These are phyloP conservation scores for Spraguea lophii DNA, from an alignment of 371 early-diverging fungal genomes.

Conservation along the genomic window DNA sequence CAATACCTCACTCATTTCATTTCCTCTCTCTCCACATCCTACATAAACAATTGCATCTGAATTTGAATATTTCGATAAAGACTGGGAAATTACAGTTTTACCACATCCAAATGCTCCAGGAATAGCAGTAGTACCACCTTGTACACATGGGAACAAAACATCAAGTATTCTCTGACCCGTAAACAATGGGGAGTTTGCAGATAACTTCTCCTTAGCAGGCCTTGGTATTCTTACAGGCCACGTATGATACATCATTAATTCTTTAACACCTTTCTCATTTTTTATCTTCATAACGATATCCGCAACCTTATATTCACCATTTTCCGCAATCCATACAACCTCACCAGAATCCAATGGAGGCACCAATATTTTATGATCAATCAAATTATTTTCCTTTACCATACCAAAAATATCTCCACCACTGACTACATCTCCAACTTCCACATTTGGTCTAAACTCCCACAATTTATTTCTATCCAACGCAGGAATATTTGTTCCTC, in stretches of 20 bases:
- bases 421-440: constrained; percentile 79
- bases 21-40: constrained; percentile 97
- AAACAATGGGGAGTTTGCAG: constrained; percentile 79
- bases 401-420: constrained; percentile 90
- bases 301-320: constrained; percentile 71
- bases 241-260: constrained; percentile 76
- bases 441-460: constrained; percentile 68
- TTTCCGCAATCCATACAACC: constrained; percentile 73
- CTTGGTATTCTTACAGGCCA: constrained; percentile 98
- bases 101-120: constrained; percentile 99
- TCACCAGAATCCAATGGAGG: constrained; percentile 80
- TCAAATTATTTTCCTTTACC: constrained; percentile 81
- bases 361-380: constrained; percentile 67
- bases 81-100: constrained; percentile 99
- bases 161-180: constrained; percentile 98
- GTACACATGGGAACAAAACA: constrained; percentile 96
- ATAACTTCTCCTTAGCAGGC: constrained; percentile 80
- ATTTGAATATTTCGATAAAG: constrained; percentile 97
- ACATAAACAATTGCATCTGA: constrained; percentile 98
- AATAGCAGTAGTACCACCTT: constrained; percentile 98
- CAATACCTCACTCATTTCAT: constrained; percentile 99
- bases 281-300: constrained; percentile 79
- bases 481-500: constrained; percentile 85
- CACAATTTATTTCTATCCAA: constrained; percentile 68
- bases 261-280: constrained; percentile 62